phyloP scores from a whole-genome alignment of 306 rosid species.

The Begonia loranthoides region DNA sequence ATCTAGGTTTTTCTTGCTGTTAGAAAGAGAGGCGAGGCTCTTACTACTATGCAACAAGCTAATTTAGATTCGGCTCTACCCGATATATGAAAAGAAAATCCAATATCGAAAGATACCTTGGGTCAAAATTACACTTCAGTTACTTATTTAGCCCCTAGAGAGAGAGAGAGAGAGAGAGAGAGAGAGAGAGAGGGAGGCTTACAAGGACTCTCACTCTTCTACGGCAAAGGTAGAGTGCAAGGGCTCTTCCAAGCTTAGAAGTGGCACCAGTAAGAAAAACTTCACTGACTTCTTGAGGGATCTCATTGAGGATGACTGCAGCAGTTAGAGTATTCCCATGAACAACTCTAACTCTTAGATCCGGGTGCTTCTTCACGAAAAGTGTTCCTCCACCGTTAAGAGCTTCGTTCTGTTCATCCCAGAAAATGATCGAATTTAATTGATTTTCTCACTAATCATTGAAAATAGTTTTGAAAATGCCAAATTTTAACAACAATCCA shows the following conservation, averaged over 20 bases:
- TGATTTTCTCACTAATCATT: too few species aligned
- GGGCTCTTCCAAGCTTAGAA: conserved; percentile 97
- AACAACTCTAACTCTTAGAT: conserved; percentile 82
- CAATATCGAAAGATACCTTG: too few species aligned
- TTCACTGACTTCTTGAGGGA: conserved; percentile 57
- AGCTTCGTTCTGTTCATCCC: conserved; percentile 55
- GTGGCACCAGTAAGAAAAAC: conserved; percentile 91
- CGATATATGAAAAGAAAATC: too few species aligned
- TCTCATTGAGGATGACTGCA: conserved; percentile 79
- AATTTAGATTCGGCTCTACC: too few species aligned
- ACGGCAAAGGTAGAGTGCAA: conserved; percentile 84
- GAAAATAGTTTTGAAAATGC: too few species aligned
- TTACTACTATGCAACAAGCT: too few species aligned
- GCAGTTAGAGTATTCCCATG: conserved; percentile 98
- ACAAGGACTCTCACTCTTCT: conserved; percentile 81
- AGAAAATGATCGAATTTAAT: too few species aligned
- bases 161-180: background rate
- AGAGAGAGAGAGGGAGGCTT: conserved; percentile 9
- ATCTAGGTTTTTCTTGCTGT: too few species aligned
- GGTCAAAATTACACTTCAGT: too few species aligned
- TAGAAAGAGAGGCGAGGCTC: too few species aligned
- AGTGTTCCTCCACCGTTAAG: conserved; percentile 92
- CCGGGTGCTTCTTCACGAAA: conserved; percentile 83
- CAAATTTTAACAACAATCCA: too few species aligned
- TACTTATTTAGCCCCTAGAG: too few species aligned